Base-by-base conservation (phyloP, 345 rosid species). In the Salix viminalis region DNA sequence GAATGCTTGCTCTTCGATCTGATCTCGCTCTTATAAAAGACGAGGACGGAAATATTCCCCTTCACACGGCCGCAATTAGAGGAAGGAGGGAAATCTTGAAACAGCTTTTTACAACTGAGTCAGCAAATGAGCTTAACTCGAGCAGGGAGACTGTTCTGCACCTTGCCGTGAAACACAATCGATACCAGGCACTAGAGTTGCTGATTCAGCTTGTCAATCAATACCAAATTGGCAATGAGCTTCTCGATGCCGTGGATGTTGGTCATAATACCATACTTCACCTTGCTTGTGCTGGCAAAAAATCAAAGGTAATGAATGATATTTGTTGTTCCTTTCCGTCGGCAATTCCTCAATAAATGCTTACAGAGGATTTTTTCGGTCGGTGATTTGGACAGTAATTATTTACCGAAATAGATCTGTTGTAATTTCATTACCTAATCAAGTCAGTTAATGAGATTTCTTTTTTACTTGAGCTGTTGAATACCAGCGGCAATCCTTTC, bases 221-320 rank as follows among this genome's bases (percentile, higher is more conserved):
- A 36, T 7, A 46, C 13, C 41, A 15, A 1, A 19, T 24, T 48
- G 58, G 37, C 7, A 6, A 6, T 52, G 58, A 19, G 58, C 16
- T 42, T 44, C 2, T 70, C 18, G 18, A 42, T 24, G 58, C 73
- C 1, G 7, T 0, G 4, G 73, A 70, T 28, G n/a, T n/a, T n/a
- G n/a, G n/a, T n/a, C n/a, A n/a, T n/a, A 70, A 42, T 10, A 70
- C 73, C 13, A 58, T 70, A 5, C 23, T 70, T 21, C 73, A 70
- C 24, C 9, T 70, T n/a, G 73, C 73, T 14, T 6, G 32, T 12
- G 26, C 60, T 52, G 23, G 24, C 18, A 70, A 70, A 46, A 52
- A 70, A 13, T 7, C 48, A 4, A 30, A 70, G 73, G 73, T 70
- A 69, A 26, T 69, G 24, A 69, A 65, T 1, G 41, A 4, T 13